Percentiles rank a stretch among this genome's conserved stretches.
phyloP scores from a whole-genome alignment of 2,329 filamentous ascomycete genomes.

The Phaeophleospora eucalypticola region DNA sequence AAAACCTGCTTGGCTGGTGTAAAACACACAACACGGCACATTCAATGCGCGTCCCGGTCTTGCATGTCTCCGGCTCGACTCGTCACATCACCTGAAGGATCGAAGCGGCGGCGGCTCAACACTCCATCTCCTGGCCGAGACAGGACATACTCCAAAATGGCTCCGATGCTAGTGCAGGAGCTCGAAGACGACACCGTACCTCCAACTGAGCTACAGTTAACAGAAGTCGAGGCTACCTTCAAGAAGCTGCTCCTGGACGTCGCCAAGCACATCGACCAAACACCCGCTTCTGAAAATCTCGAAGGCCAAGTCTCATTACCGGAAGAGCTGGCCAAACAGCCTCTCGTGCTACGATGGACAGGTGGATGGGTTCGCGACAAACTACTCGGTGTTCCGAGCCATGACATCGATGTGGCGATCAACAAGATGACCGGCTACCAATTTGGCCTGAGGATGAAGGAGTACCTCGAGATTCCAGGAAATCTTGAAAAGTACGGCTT shows the following conservation, averaged over 20 bases:
- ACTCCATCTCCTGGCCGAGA: conserved; percentile 10
- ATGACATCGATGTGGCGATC: conserved; percentile 83
- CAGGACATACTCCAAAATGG: conserved; percentile 22
- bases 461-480: conserved; percentile 60
- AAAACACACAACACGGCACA: neutral
- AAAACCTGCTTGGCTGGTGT: neutral
- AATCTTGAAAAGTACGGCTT: conserved; percentile 60
- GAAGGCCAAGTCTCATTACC: conserved; percentile 38
- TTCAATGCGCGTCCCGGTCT: conserved; percentile 18
- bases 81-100: conserved; percentile 26
- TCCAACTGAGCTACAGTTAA: conserved; percentile 52
- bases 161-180: conserved; percentile 30
- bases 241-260: conserved; percentile 76
- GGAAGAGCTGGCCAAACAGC: conserved; percentile 43
- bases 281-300: conserved; percentile 24
- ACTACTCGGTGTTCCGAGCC: conserved; percentile 64
- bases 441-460: conserved; percentile 66
- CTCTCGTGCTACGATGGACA: conserved; percentile 66
- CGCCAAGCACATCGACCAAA: conserved; percentile 61
- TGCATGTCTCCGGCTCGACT: conserved; percentile 32
- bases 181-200: conserved; percentile 23
- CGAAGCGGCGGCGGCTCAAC: conserved; percentile 29
- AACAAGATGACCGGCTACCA: conserved; percentile 77
- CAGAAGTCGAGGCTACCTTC: conserved; percentile 65
- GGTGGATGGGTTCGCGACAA: conserved; percentile 88